Evolutionary conservation across 768 basidiomycete species (phyloP).

Genomic region (Mycena galericulata): DNA sequence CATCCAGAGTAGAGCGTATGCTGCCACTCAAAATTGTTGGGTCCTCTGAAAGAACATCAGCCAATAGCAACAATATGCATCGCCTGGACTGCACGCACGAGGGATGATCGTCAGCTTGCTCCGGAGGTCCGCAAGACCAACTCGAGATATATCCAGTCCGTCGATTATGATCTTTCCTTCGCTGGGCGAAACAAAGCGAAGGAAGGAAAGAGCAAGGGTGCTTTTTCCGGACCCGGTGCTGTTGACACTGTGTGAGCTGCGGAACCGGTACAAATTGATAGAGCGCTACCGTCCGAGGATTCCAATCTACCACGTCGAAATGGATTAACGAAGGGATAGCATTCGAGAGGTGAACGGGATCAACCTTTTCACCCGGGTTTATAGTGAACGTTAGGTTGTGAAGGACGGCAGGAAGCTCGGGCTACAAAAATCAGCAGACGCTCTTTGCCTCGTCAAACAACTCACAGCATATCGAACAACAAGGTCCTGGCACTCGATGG

Average conservation of each 20-base stretch:
- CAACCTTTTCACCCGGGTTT: constrained; percentile 79
- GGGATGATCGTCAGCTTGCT: constrained; percentile 78
- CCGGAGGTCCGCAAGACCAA: constrained; percentile 77
- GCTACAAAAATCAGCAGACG: constrained; percentile 53
- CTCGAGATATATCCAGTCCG: constrained; percentile 70
- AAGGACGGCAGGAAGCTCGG: constrained; percentile 87
- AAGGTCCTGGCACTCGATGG: constrained; percentile 77
- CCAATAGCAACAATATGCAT: constrained; percentile 53
- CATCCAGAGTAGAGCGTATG: constrained; percentile 82
- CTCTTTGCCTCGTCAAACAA: constrained; percentile 66
- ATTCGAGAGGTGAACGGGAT: constrained; percentile 16
- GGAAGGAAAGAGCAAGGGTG: constrained; percentile 74
- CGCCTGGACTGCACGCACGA: constrained; percentile 63
- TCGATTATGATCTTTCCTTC: constrained; percentile 72
- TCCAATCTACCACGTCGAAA: constrained; percentile 70
- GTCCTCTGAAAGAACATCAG: constrained; percentile 67
- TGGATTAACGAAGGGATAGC: neutral
- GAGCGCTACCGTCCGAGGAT: constrained; percentile 62
- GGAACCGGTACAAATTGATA: neutral
- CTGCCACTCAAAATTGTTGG: constrained; percentile 89
- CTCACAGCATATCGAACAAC: constrained; percentile 81
- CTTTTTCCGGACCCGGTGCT: constrained; percentile 70
- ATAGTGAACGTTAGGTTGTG: constrained; percentile 83
- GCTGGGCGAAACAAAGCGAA: constrained; percentile 78
- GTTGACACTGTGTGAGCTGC: neutral